Conservation (phyloP, 163 green algal genomes). For the Chlorella variabilis region DNA sequence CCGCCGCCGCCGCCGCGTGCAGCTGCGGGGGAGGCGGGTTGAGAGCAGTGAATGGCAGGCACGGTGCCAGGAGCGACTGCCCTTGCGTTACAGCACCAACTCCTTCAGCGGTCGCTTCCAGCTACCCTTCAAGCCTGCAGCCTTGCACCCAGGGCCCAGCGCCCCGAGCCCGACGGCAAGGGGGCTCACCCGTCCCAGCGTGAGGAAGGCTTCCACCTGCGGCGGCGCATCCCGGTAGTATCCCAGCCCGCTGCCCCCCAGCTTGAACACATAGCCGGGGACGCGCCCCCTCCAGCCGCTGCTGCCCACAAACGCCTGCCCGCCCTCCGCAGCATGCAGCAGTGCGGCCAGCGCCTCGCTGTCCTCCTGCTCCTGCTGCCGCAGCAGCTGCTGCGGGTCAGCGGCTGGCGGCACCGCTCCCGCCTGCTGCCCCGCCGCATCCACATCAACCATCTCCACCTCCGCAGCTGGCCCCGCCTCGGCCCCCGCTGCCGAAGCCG, state of each 20-base stretch:
- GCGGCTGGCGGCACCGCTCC: not conserved
- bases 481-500: not conserved
- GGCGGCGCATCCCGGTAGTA: constrained; percentile 46
- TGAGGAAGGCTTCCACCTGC: constrained; percentile 10
- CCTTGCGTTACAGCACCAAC: not conserved
- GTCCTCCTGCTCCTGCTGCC: not conserved
- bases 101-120: too few relatives aligned
- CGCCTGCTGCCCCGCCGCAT: not conserved
- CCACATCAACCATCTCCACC: not conserved
- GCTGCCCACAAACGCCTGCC: constrained; percentile 13
- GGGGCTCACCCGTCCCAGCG: not conserved
- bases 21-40: constrained; percentile 9
- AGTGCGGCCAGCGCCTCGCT: not conserved
- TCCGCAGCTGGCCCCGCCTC: not conserved
- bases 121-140: too few relatives aligned
- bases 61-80: not conserved
- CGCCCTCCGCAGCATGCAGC: not conserved
- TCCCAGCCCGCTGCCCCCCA: constrained; percentile 27
- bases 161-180: not conserved
- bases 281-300: constrained; percentile 16
- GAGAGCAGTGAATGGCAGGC: not conserved
- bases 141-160: not conserved
- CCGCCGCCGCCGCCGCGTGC: not conserved
- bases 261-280: constrained; percentile 38
- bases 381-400: constrained; percentile 2